Evolutionary conservation across 75 land plant species (phyloP).

Genomic region (Cunninghamia lanceolata): DNA sequence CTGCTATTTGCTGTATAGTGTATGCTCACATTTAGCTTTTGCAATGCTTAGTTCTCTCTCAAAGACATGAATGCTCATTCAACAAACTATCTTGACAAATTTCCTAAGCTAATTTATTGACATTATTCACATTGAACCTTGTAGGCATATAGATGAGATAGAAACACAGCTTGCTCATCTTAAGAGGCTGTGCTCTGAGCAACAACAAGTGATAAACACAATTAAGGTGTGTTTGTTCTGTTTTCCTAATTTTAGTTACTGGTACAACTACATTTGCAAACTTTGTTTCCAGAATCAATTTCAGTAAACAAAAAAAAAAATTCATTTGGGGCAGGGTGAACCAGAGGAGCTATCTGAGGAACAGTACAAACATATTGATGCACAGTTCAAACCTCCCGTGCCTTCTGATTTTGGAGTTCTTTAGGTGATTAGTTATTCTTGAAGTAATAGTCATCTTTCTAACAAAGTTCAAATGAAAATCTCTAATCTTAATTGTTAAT

Average conservation of each 20-base stretch:
- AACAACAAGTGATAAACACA: not conserved
- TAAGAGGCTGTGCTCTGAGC: conserved; percentile 7
- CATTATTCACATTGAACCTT: not conserved
- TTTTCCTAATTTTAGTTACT: not conserved
- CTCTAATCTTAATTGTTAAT: not conserved
- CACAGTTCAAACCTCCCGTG: not conserved
- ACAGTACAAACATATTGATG: not conserved
- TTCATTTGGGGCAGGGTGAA: not conserved
- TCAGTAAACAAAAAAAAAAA: not conserved
- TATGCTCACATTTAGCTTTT: not conserved
- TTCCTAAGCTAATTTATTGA: not conserved
- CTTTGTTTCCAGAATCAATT: not conserved
- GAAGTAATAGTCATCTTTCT: not conserved
- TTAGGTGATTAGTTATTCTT: not conserved
- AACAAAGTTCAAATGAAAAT: not conserved
- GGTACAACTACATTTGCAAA: not conserved
- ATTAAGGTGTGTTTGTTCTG: conserved; percentile 14
- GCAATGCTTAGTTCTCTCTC: not conserved
- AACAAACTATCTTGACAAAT: not conserved
- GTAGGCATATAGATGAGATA: conserved; percentile 21
- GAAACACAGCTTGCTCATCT: conserved; percentile 14
- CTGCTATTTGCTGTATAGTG: not conserved
- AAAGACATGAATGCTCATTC: not conserved
- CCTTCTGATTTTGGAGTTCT: not conserved
- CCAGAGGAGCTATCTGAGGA: not conserved